Evolutionary conservation across 108 stramenopile species (phyloP).

Genomic region (Conticribra weissflogii): DNA sequence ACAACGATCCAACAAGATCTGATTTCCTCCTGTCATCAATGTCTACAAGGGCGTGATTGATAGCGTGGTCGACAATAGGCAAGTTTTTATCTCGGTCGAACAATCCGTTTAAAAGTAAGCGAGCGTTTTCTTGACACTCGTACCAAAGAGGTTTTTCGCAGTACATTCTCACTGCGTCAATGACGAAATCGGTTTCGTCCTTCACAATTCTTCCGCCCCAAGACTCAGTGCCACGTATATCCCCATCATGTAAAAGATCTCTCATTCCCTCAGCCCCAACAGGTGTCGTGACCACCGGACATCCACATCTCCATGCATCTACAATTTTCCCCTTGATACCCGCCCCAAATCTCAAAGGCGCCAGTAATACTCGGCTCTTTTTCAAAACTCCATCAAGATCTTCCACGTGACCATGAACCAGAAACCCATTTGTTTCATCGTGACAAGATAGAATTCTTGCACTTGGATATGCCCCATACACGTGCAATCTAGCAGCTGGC

Average conservation of each 20-base stretch:
- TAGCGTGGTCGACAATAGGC: constrained; percentile 16
- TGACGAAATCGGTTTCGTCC: constrained; percentile 50
- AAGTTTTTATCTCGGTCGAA: constrained; percentile 45
- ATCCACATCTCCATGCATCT: constrained; percentile 75
- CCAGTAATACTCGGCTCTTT: constrained; percentile 56
- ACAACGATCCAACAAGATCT: constrained; percentile 50
- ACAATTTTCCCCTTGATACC: constrained; percentile 89
- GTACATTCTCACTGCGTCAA: constrained; percentile 54
- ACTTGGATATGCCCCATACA: constrained; percentile 73
- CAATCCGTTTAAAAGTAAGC: constrained; percentile 24
- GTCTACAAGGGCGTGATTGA: constrained; percentile 24
- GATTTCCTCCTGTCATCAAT: constrained; percentile 32
- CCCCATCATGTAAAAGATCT: background rate
- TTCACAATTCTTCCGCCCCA: constrained; percentile 63
- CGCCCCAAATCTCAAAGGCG: constrained; percentile 83
- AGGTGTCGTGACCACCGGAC: constrained; percentile 79
- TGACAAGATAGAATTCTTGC: constrained; percentile 36
- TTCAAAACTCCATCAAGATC: constrained; percentile 44
- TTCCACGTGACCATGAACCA: constrained; percentile 60
- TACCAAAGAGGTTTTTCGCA: constrained; percentile 29
- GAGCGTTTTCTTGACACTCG: constrained; percentile 25
- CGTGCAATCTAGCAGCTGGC: constrained; percentile 54
- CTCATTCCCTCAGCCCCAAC: constrained; percentile 78
- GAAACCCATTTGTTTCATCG: constrained; percentile 47
- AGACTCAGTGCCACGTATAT: background rate